Base-by-base conservation (phyloP, 768 basidiomycete genomes). In the Termitomyces sp. region DNA sequence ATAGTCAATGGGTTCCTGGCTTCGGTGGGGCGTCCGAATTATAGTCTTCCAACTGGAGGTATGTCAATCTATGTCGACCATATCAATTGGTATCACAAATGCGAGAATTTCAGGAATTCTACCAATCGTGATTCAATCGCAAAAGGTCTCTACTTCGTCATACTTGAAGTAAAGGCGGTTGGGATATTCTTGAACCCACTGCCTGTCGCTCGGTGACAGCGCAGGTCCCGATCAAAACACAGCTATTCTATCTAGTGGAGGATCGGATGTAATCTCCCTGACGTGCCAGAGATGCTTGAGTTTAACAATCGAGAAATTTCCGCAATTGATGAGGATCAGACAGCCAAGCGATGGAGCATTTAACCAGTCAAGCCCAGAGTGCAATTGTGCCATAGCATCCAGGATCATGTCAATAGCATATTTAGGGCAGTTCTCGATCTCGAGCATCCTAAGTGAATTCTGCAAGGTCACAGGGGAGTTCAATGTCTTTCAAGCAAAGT, bases 41-140 rank as follows among this genome's bases (percentile, higher is more conserved):
- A 80, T 66, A 49, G 62, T 5, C 68, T 89, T 22, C 79, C 82
- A 1, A 87, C 86, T 5, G 88, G 88, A 75, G 88, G 88, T 81
- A 48, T 63, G 79, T 69, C 3, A 50, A 16, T 34, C 15, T 24
- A 7, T 50, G 6, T 24, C 7, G 16, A 24, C 7, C 22, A 24
- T 50, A 22, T 50, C 16, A 2, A 8, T 34, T 34, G 20, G 22
- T 50, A 16, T 33, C 18, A 18, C 5, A 20, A 34, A 50, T 15
- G 22, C 15, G 33, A 34, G 33, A 4, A 22, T 22, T 34, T 24
- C 33, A 50, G 49, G 49, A 22, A 50, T 50, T 50, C 20, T 50
- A 15, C 49, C 49, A 34, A 24, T 50, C 5, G 20, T 50, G 16
- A 50, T 50, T 13, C 10, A 34, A 50, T 34, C n/a, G 9, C 10